A percentile compares a stretch with the other conserved stretches of the same genome.
These are phyloP conservation scores for Ophiocordyceps camponoti-saundersi DNA, from an alignment of 2,329 filamentous ascomycete species.

Conservation along the genomic window DNA sequence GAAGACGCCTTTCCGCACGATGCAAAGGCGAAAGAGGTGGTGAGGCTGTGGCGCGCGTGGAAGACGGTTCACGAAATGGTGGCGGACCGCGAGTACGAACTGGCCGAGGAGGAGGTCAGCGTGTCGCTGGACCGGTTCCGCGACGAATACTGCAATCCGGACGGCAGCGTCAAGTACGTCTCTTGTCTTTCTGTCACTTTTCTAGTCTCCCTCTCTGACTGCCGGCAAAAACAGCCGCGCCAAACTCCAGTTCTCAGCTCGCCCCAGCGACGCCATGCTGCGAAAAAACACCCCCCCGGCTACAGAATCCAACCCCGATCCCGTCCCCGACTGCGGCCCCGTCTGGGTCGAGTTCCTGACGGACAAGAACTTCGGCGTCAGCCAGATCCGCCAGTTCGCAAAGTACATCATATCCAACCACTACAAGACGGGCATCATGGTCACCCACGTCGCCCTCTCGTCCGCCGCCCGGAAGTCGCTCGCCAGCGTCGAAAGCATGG, in stretches of 20 bases:
- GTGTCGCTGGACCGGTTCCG: slow-evolving; percentile 75
- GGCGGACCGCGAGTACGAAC: slow-evolving; percentile 77
- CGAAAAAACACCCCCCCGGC: slow-evolving; percentile 63
- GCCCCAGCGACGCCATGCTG: slow-evolving; percentile 71
- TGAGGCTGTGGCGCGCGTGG: slow-evolving; percentile 84
- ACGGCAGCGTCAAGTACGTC: slow-evolving; percentile 61
- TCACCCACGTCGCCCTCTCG: slow-evolving; percentile 69
- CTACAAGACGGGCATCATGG: slow-evolving; percentile 81
- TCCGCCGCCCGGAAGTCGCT: slow-evolving; percentile 78
- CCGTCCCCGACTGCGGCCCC: slow-evolving; percentile 59
- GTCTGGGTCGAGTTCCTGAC: slow-evolving; percentile 88
- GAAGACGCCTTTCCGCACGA: slow-evolving; percentile 24
- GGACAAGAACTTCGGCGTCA: slow-evolving; percentile 69
- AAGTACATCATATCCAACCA: slow-evolving; percentile 63
- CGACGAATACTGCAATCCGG: slow-evolving; percentile 49
- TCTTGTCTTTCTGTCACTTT: not conserved
- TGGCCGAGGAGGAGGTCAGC: slow-evolving; percentile 76
- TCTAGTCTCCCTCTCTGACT: not conserved
- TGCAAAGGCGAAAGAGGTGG: slow-evolving; percentile 33
- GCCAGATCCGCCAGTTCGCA: slow-evolving; percentile 81
- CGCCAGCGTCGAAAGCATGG: slow-evolving; percentile 55
- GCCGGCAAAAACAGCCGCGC: slow-evolving; percentile 41
- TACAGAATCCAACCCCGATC: slow-evolving; percentile 51
- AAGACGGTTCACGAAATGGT: slow-evolving; percentile 93
- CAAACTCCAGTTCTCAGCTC: slow-evolving; percentile 75